Base-by-base conservation (phyloP, 768 basidiomycete genomes). In the Amanita pseudoporphyria region DNA sequence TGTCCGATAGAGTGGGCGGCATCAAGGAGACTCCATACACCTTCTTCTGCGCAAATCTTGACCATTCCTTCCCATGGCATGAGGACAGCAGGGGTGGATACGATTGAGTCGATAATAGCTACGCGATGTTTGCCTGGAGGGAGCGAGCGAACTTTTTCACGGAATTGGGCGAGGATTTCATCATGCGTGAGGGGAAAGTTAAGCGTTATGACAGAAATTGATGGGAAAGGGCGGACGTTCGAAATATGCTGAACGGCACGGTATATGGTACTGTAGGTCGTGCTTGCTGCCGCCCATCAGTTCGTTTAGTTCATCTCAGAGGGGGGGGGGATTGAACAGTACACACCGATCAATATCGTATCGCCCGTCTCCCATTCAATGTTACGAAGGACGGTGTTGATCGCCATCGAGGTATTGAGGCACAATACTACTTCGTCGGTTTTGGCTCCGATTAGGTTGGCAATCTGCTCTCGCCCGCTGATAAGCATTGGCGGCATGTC, bases 1-100 rank as follows among this genome's bases (percentile, higher is more conserved):
- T 86, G 85, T 0, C 88, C 88, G 35, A 91, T 75, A 3, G 79
- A 76, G 58, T 91, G 88, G 5, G 88, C 88, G 1, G 74, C 88
- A 57, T 91, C 88, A 6, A 91, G 66, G 12, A 90, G 60, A 28
- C 72, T 81, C 58, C 74, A 73, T 3, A 82, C 72, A 3, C 76
- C 76, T 52, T 81, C 79, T 54, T 81, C 72, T 47, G 71, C 69
- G 59, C 82, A 84, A n/a, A 87, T 65, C 3, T 69, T 60, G 1
- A 84, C 78, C 62, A 89, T 71, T 51, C 77, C 74, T 60, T 79
- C 68, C 88, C 86, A 90, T 1, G 88, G 88, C 50, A 85, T 64
- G 2, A 67, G 59, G 5, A 76, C 69, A 0, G 81, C 86, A 1
- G 87, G 87, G 31, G 67, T 70, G 7, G 81, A 71, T 9, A 66